A percentile compares a stretch with the other conserved stretches of the same genome.
These are phyloP conservation scores for Cladosporium colombiae DNA, from an alignment of 2,329 filamentous ascomycete species.

Conservation along the genomic window DNA sequence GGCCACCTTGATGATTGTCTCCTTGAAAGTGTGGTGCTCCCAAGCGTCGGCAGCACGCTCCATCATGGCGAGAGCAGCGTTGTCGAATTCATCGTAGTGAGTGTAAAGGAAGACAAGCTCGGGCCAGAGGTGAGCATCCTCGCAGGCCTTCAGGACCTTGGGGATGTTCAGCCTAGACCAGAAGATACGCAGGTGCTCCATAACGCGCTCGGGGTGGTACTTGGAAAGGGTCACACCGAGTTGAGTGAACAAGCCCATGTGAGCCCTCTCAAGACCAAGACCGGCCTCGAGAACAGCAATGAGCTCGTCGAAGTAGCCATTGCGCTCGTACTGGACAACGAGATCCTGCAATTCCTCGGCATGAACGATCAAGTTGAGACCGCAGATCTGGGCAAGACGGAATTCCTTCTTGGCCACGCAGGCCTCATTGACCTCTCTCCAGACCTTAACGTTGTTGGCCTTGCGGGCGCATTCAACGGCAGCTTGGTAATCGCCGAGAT, in stretches of 20 bases:
- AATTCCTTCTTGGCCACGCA: slow-evolving; percentile 99
- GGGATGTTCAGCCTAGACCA: slow-evolving; percentile 97
- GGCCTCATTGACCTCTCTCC: slow-evolving; percentile 97
- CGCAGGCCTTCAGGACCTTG: slow-evolving; percentile 90
- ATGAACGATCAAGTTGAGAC: slow-evolving; percentile 95
- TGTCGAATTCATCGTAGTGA: slow-evolving; percentile 98
- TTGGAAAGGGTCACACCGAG: slow-evolving; percentile 89
- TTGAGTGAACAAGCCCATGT: slow-evolving; percentile 97
- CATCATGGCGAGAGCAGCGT: slow-evolving; percentile 95
- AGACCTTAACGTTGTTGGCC: slow-evolving; percentile 98
- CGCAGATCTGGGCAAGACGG: slow-evolving; percentile 96
- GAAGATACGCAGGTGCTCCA: slow-evolving; percentile 99
- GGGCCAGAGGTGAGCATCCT: slow-evolving; percentile 95
- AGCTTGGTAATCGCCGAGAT: slow-evolving; percentile 93
- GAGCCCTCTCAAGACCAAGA: slow-evolving; percentile 73
- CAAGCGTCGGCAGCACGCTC: slow-evolving; percentile 95
- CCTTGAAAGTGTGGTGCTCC: slow-evolving; percentile 99
- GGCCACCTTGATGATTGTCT: slow-evolving; percentile 94
- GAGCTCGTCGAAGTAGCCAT: slow-evolving; percentile 98
- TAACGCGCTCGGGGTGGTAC: slow-evolving; percentile 92
- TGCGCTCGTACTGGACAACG: slow-evolving; percentile 93
- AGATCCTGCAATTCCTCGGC: slow-evolving; percentile 91
- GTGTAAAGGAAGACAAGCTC: slow-evolving; percentile 93
- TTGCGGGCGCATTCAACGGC: slow-evolving; percentile 97
- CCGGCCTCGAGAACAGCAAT: slow-evolving; percentile 93